Conservation (phyloP, 331 rosid genomes). For the Stylosanthes scabra region DNA sequence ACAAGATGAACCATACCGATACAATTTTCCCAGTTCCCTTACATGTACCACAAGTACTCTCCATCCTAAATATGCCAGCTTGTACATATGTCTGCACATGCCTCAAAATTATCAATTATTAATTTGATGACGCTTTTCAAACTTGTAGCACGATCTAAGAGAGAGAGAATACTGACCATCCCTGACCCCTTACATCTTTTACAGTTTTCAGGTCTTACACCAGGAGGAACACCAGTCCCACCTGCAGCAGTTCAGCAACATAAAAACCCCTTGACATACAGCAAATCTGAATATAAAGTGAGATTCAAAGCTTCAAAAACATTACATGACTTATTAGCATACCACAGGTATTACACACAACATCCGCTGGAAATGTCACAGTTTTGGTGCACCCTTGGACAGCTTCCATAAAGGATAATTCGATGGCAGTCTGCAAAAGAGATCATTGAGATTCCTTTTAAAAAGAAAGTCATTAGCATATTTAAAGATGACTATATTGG, state of each 20-base stretch:
- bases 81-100: conserved; percentile 72
- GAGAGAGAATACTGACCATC: conserved; percentile 62
- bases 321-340: conserved; percentile 42
- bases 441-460: conserved; percentile 31
- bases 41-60: conserved; percentile 76
- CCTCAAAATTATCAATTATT: conserved; percentile 32
- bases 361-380: conserved; percentile 67
- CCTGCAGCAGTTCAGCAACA: conserved; percentile 53
- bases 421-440: conserved; percentile 62
- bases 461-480: conserved; percentile 20
- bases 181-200: conserved; percentile 89
- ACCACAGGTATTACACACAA: conserved; percentile 83
- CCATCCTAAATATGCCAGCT: conserved; percentile 91
- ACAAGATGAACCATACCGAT: conserved; percentile 62
- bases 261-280: conserved; percentile 19
- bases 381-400: conserved; percentile 85
- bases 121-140: conserved; percentile 34
- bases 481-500: conserved; percentile 13
- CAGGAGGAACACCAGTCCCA: conserved; percentile 95
- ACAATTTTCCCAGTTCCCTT: conserved; percentile 86
- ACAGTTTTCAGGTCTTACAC: conserved; percentile 89
- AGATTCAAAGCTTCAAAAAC: conserved; percentile 26
- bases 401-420: conserved; percentile 91
- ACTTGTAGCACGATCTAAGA: neutral
- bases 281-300: conserved; percentile 22